These are phyloP conservation scores for Allomyces javanicus DNA, from an alignment of 192 early-diverging fungal genomes.

Conservation along the genomic window DNA sequence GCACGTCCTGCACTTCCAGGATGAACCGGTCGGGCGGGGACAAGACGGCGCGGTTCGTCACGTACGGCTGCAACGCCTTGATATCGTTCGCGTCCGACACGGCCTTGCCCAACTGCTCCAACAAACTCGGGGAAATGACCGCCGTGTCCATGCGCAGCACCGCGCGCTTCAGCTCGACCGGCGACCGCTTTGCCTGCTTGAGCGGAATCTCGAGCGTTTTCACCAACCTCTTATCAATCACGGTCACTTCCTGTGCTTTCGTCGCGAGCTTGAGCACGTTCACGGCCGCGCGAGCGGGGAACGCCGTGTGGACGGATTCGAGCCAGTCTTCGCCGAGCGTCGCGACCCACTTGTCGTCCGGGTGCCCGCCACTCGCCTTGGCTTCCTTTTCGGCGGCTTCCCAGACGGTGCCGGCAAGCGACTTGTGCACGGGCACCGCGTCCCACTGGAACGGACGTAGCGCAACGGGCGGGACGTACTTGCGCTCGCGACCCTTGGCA, in stretches of 20 bases:
- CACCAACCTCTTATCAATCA: conserved; percentile 45
- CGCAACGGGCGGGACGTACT: conserved; percentile 43
- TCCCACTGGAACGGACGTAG: conserved; percentile 59
- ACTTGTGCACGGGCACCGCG: conserved; percentile 42
- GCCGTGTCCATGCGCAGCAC: conserved; percentile 46
- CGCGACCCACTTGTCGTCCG: conserved; percentile 5
- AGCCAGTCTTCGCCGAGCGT: conserved; percentile 2
- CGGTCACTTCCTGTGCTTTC: conserved; percentile 24
- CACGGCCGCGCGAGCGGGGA: neutral
- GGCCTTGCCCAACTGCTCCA: conserved; percentile 27
- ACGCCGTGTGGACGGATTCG: neutral
- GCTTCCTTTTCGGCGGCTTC: too few relatives aligned
- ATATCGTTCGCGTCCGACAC: too few relatives aligned
- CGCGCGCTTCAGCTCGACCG: conserved; percentile 37
- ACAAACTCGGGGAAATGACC: conserved; percentile 35
- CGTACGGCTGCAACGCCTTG: too few relatives aligned
- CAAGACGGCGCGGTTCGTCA: too few relatives aligned
- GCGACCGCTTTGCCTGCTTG: conserved; percentile 40
- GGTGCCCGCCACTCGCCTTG: conserved; percentile 14
- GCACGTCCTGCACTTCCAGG: conserved; percentile 57
- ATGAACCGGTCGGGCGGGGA: conserved; percentile 41
- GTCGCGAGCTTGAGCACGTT: neutral
- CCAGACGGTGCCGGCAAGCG: conserved; percentile 17
- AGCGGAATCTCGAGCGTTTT: conserved; percentile 36
- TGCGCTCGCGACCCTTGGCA: neutral